Percentiles rank a stretch among this genome's conserved stretches.
phyloP scores from a whole-genome alignment of 805 yeast species.

The Kodamaea kaohsiungensis region DNA sequence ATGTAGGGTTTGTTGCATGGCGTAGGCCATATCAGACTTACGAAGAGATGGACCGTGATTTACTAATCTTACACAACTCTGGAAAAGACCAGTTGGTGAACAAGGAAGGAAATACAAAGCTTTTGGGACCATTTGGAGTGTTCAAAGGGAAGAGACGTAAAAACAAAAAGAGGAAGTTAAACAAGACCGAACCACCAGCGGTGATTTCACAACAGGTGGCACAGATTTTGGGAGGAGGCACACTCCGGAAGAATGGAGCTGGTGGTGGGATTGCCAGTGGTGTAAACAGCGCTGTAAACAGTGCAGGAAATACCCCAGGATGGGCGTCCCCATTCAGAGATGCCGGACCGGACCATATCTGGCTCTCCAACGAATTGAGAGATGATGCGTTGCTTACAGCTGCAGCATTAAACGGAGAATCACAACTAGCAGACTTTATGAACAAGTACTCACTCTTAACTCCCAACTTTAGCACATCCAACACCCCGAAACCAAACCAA shows the following conservation, averaged over 20 bases:
- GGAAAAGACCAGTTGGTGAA: constrained; percentile 35
- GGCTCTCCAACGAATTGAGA: constrained; percentile 70
- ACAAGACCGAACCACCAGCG: not conserved
- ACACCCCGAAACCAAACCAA: constrained; percentile 25
- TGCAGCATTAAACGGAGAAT: constrained; percentile 64
- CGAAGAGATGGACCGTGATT: constrained; percentile 78
- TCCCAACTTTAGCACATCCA: constrained; percentile 6
- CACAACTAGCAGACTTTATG: constrained; percentile 58
- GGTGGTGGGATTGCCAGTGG: not conserved
- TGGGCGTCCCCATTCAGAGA: constrained; percentile 1
- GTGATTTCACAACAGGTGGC: constrained; percentile 1
- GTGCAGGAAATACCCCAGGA: not conserved
- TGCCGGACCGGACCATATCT: constrained; percentile 50
- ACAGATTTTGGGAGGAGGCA: not conserved
- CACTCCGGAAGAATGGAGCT: not conserved
- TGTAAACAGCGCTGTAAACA: not conserved
- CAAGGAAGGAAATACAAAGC: constrained; percentile 47
- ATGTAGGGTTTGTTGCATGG: constrained; percentile 74
- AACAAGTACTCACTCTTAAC: constrained; percentile 18
- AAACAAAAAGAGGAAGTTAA: not conserved
- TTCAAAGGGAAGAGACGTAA: constrained; percentile 38
- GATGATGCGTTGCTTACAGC: constrained; percentile 76
- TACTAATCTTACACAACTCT: constrained; percentile 54
- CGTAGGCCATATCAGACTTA: constrained; percentile 65
- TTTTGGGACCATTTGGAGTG: constrained; percentile 82